Conservation (phyloP, 805 yeast genomes). For the Jamesozyma spencerorum region DNA sequence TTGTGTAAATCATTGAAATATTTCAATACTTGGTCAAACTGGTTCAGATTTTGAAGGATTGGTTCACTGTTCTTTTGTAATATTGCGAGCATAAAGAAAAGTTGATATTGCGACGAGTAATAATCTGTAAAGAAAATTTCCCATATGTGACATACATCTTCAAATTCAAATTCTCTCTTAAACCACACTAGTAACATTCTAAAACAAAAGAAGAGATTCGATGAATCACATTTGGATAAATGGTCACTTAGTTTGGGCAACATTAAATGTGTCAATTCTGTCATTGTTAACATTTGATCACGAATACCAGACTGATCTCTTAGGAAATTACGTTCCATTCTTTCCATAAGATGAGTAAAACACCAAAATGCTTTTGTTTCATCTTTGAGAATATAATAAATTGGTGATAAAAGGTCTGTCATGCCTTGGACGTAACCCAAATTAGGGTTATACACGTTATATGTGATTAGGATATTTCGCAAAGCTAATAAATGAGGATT, state of each 20-base stretch:
- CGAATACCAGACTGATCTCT: conserved; percentile 92
- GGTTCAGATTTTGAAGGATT: conserved; percentile 59
- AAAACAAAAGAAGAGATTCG: conserved; percentile 86
- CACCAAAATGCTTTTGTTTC: conserved; percentile 83
- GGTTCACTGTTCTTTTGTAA: conserved; percentile 76
- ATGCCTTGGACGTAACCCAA: conserved; percentile 97
- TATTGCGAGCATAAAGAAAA: conserved; percentile 83
- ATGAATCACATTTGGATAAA: conserved; percentile 78
- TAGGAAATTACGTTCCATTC: conserved; percentile 90
- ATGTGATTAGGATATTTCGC: conserved; percentile 74
- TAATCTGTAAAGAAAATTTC: conserved; percentile 86
- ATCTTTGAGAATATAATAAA: conserved; percentile 58
- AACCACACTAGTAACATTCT: conserved; percentile 93
- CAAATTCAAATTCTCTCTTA: conserved; percentile 81
- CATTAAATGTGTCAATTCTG: conserved; percentile 83
- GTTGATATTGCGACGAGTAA: conserved; percentile 76
- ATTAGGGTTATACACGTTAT: conserved; percentile 72
- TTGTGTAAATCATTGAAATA: conserved; percentile 85
- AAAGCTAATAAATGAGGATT: conserved; percentile 68
- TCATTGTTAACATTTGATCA: conserved; percentile 72
- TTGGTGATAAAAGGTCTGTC: conserved; percentile 86
- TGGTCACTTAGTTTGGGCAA: conserved; percentile 77
- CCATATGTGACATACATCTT: conserved; percentile 75
- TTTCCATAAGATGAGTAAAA: conserved; percentile 77
- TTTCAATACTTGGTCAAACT: conserved; percentile 86